Evolutionary conservation across 352 stramenopile species (phyloP), one percentile per base, ranked within the genome.

Genomic region (Phytopythium mirpurense): DNA sequence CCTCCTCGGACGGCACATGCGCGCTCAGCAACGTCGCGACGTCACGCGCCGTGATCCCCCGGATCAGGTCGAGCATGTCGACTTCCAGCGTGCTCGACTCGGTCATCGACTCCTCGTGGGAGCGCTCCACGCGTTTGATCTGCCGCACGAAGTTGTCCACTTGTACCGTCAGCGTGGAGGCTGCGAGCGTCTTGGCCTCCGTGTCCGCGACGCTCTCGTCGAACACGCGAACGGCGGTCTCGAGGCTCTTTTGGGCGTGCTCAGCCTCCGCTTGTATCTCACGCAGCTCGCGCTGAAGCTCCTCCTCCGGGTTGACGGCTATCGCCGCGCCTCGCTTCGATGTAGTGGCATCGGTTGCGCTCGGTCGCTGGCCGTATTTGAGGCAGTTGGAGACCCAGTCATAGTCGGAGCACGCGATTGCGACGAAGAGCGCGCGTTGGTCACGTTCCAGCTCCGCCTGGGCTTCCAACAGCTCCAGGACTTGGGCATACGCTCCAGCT

Each of bases 121-220:
- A 60, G 19, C 58, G 59, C 23, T 79, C 66, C 3, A 89, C 78
- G 5, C 61, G 70, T 26, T 72, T 60, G 36, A 93, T 63, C 26
- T 86, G 78, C 5, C 59, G 70, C 34, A 61, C 64, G 36, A 72
- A 72, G 66, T 88, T 72, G 9, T 87, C 71, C 12, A 88, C 66
- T 44, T 74, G 74, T 37, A 78, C 70, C 2, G 67, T 70, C 10
- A 90, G 54, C 2, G 75, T 65, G 23, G 65, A 27, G 2, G 72
- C 67, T 9, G 58, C 36, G 6, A 77, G 72, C 4, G 65, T 70
- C 55, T 93, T 90, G 15, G 72, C 61, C 50, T 93, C 83, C 0
- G 80, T 81, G 40, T 89, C 78, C 4, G 79, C 80, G n/a, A 93
- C 75, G 32, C 78, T 83, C 26, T 86, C 76, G 51, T 88, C 86